Conservation (phyloP, 1,284 basidiomycete genomes). For the Ganoderma multipileum region DNA sequence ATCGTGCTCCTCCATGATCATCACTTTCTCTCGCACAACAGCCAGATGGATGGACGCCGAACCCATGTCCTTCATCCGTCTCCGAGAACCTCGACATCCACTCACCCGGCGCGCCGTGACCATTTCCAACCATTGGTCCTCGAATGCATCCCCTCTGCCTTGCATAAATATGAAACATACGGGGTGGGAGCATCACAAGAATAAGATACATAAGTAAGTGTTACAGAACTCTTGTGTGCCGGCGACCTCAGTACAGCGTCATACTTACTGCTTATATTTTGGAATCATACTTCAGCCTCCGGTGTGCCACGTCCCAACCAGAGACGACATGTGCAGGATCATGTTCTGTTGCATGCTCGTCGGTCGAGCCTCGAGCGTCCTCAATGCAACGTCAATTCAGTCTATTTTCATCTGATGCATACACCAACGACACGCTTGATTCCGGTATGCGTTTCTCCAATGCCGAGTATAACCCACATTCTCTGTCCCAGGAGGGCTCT, state of each 20-base stretch:
- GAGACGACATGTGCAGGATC: not conserved
- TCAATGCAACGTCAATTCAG: not conserved
- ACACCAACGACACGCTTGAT: not conserved
- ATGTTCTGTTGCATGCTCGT: no score
- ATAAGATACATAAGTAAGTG: not conserved
- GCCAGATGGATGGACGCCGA: constrained; percentile 2
- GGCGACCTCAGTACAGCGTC: not conserved
- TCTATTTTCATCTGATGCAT: not conserved
- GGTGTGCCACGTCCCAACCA: not conserved
- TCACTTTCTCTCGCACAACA: constrained; percentile 1
- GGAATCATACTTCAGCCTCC: not conserved
- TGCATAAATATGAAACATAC: not conserved
- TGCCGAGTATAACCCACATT: not conserved
- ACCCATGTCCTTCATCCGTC: not conserved
- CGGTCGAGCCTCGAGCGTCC: not conserved
- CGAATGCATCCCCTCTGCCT: not conserved
- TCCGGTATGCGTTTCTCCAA: not conserved
- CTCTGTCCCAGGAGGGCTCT: not conserved
- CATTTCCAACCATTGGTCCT: not conserved
- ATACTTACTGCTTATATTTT: not conserved
- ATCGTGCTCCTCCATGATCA: constrained; percentile 1
- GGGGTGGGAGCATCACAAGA: not conserved
- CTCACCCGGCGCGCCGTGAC: not conserved
- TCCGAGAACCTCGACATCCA: not conserved
- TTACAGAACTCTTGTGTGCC: not conserved